phyloP scores from a whole-genome alignment of 108 stramenopile genomes.

The Nannochloropsis granulata region DNA sequence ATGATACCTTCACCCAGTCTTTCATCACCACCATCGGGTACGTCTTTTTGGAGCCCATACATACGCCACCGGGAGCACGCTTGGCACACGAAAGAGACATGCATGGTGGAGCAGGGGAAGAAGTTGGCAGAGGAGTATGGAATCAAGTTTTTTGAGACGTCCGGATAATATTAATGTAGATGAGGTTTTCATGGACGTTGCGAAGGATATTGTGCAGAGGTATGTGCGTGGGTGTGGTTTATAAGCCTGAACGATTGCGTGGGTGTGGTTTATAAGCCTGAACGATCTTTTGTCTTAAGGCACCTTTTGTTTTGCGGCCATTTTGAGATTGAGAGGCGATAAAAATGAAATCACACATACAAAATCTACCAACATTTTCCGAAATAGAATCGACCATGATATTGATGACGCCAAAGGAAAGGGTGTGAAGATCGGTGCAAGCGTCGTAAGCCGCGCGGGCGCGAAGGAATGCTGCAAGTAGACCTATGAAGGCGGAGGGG shows the following conservation, averaged over 20 bases:
- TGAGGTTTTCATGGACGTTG: constrained; percentile 34
- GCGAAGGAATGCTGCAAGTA: background rate
- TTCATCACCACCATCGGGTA: constrained; percentile 39
- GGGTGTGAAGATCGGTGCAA: background rate
- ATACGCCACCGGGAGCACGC: no score
- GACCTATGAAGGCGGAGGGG: no score
- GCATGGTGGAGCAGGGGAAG: constrained; percentile 34
- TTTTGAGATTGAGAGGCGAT: no score
- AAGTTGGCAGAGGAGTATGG: constrained; percentile 33
- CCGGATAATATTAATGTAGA: constrained; percentile 39
- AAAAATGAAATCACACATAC: background rate
- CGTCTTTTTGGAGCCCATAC: no score
- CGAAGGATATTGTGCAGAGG: constrained; percentile 11
- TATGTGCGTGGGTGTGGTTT: no score
- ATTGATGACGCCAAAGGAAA: background rate
- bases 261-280: background rate
- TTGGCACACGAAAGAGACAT: no score
- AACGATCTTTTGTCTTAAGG: background rate
- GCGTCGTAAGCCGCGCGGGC: background rate
- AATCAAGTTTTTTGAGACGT: constrained; percentile 40
- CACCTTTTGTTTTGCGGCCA: background rate
- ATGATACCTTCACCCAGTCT: constrained; percentile 27
- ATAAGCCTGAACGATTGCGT: background rate
- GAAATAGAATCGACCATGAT: background rate
- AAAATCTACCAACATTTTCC: background rate